A percentile compares a stretch with the other conserved stretches of the same genome.
phyloP scores from a whole-genome alignment of 805 yeast species.

The Cyberlindnera galapagoensis region DNA sequence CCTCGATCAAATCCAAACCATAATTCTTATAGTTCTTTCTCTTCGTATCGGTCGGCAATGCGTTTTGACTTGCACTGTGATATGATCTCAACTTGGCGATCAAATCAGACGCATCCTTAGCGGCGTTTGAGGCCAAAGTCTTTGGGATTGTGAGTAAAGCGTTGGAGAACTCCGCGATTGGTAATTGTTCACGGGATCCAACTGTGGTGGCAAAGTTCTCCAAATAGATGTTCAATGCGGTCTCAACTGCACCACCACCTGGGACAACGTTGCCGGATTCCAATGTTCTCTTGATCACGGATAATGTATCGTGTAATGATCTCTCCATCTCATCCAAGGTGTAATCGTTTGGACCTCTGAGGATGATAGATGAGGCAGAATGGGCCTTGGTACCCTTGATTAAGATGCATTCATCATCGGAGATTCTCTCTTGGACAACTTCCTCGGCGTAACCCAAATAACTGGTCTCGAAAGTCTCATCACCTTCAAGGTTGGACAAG shows the following conservation, averaged over 20 bases:
- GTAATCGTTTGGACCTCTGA: conserved; percentile 95
- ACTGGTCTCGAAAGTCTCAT: conserved; percentile 76
- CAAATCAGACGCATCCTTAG: conserved; percentile 91
- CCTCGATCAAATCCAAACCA: conserved; percentile 87
- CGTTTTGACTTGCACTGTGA: conserved; percentile 91
- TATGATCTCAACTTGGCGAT: conserved; percentile 94
- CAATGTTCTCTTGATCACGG: conserved; percentile 91
- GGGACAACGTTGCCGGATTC: conserved; percentile 95
- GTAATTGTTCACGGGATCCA: conserved; percentile 95
- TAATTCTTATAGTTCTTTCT: conserved; percentile 82
- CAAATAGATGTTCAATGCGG: conserved; percentile 88
- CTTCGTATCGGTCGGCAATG: conserved; percentile 76
- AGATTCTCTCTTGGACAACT: conserved; percentile 78
- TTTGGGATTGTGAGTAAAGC: conserved; percentile 90
- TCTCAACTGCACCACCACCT: conserved; percentile 99
- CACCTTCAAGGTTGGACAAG: conserved; percentile 87
- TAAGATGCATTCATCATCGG: conserved; percentile 95
- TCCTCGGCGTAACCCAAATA: conserved; percentile 93
- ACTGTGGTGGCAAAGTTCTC: conserved; percentile 98
- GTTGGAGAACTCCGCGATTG: conserved; percentile 94
- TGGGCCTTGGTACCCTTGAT: conserved; percentile 91
- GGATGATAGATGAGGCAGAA: conserved; percentile 82
- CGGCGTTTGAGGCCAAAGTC: conserved; percentile 95
- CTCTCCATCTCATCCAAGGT: conserved; percentile 98
- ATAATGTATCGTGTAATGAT: conserved; percentile 87